These are phyloP conservation scores for Austroboletus eburneus DNA, from an alignment of 768 basidiomycete species.

Conservation along the genomic window DNA sequence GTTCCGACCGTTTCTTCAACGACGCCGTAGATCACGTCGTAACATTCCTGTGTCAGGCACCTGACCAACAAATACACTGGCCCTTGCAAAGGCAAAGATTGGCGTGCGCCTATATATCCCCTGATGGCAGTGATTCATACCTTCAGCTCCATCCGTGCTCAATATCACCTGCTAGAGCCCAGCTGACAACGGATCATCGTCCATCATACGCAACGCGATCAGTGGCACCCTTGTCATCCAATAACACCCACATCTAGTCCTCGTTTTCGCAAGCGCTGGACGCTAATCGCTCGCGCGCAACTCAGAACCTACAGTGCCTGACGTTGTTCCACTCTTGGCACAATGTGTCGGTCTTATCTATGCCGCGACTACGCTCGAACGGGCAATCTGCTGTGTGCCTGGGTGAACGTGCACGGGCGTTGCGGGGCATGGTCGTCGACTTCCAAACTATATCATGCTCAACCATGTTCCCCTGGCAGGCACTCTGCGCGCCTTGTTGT, in stretches of 20 bases:
- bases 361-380: conserved; percentile 10
- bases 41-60: conserved; percentile 1
- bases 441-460: too few species aligned
- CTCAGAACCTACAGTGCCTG: too few species aligned
- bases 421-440: conserved; percentile 6
- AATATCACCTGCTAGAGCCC: too few species aligned
- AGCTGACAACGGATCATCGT: not conserved
- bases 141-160: too few species aligned
- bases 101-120: conserved; percentile 4
- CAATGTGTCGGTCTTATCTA: too few species aligned
- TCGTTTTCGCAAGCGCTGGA: too few species aligned
- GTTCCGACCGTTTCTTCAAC: not conserved
- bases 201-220: not conserved
- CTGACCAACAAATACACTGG: not conserved
- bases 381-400: conserved; percentile 5
- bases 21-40: not conserved
- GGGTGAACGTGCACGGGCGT: not conserved
- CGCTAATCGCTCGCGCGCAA: too few species aligned
- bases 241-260: not conserved
- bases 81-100: conserved; percentile 17
- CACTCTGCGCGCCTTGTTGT: too few species aligned
- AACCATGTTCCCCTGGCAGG: too few species aligned
- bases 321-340: too few species aligned
- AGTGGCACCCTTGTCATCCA: not conserved
- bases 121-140: conserved; percentile 9